A percentile compares a stretch with the other conserved stretches of the same genome.
These are phyloP conservation scores for Alternaria hordeiaustralica DNA, from an alignment of 2,329 filamentous ascomycete species.

Conservation along the genomic window DNA sequence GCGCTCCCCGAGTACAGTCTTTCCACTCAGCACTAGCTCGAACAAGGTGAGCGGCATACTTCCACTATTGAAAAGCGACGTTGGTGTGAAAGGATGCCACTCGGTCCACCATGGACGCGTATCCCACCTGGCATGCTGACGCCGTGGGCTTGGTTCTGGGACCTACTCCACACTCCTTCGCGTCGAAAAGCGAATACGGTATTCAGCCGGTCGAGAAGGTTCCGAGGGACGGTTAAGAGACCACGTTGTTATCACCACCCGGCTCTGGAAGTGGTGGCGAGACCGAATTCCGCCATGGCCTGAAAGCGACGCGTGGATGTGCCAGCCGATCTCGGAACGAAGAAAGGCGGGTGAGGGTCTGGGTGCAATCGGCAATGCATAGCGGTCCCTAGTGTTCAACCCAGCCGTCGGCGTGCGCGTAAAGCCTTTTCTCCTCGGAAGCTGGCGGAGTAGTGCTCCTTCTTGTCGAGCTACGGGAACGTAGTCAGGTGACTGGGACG, in stretches of 20 bases:
- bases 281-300: not conserved
- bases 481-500: not conserved
- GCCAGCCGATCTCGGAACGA: not conserved
- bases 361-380: not conserved
- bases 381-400: not conserved
- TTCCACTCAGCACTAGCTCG: not conserved
- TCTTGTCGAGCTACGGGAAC: not conserved
- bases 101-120: not conserved
- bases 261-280: not conserved
- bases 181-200: slow-evolving; percentile 6
- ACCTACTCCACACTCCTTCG: not conserved
- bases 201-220: slow-evolving; percentile 8
- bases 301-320: not conserved
- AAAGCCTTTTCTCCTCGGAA: not conserved
- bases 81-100: not conserved
- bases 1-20: not conserved
- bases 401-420: not conserved
- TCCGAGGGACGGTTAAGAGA: not conserved
- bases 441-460: not conserved
- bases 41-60: not conserved
- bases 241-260: not conserved
- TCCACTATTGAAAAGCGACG: not conserved
- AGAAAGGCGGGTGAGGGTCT: not conserved
- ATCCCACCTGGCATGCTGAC: slow-evolving; percentile 3
- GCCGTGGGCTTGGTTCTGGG: slow-evolving; percentile 2